phyloP scores from a whole-genome alignment of 2,329 filamentous ascomycete genomes.

The Myriosclerotinia duriaeana region DNA sequence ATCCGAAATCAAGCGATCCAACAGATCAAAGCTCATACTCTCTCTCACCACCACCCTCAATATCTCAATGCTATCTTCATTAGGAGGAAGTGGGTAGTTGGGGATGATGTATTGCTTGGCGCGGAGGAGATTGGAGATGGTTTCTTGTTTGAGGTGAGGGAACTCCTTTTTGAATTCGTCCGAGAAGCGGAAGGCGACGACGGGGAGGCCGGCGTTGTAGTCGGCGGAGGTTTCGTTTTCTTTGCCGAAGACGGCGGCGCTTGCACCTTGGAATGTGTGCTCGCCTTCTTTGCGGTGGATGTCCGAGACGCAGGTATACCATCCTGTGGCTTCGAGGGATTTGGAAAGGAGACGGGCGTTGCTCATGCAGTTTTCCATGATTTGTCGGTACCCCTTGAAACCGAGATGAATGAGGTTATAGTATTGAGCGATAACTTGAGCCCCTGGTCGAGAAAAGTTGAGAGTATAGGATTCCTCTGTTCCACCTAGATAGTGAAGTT shows the following conservation, averaged over 20 bases:
- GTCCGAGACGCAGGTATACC: conserved; percentile 64
- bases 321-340: conserved; percentile 62
- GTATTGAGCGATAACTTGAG: conserved; percentile 70
- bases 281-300: conserved; percentile 60
- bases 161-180: conserved; percentile 61
- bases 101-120: conserved; percentile 71
- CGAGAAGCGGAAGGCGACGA: conserved; percentile 65
- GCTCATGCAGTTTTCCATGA: conserved; percentile 65
- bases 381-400: conserved; percentile 60
- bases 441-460: conserved; percentile 70
- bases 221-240: conserved; percentile 54
- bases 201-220: conserved; percentile 65
- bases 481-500: conserved; percentile 68
- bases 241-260: conserved; percentile 42
- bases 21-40: conserved; percentile 65
- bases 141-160: conserved; percentile 63
- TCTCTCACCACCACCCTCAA: conserved; percentile 67
- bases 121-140: conserved; percentile 60
- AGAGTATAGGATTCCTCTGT: conserved; percentile 69
- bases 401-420: conserved; percentile 72
- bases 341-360: conserved; percentile 65
- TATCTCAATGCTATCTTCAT: conserved; percentile 62
- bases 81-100: conserved; percentile 66
- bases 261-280: conserved; percentile 40
- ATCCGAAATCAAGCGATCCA: conserved; percentile 62